phyloP scores from a whole-genome alignment of 2,329 filamentous ascomycete genomes.

The Fusarium tjaetaba region DNA sequence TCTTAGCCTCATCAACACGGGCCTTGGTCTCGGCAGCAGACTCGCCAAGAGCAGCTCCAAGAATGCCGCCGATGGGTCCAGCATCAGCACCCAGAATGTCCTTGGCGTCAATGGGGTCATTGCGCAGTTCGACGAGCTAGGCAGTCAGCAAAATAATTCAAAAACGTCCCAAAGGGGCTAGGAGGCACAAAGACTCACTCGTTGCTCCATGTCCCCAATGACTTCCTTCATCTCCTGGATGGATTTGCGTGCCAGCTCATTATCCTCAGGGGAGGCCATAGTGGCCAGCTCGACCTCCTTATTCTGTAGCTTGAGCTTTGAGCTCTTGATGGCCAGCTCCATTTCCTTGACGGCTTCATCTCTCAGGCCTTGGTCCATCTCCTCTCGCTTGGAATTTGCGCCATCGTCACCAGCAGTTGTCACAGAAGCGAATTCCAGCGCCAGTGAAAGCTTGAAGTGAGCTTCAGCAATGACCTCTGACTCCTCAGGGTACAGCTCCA shows the following conservation, averaged over 20 bases:
- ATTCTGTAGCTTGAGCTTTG: slow-evolving; percentile 74
- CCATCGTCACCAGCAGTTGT: slow-evolving; percentile 65
- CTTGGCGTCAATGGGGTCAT: slow-evolving; percentile 61
- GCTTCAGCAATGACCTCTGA: slow-evolving; percentile 91
- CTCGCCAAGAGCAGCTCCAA: slow-evolving; percentile 72
- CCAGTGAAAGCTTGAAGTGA: slow-evolving; percentile 95
- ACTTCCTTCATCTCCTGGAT: slow-evolving; percentile 82
- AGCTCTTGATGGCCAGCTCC: slow-evolving; percentile 78
- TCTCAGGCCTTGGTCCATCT: slow-evolving; percentile 74
- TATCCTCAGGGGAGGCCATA: slow-evolving; percentile 72
- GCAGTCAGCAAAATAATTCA: not conserved
- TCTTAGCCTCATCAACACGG: slow-evolving; percentile 76
- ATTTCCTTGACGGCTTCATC: slow-evolving; percentile 77
- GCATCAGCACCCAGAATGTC: slow-evolving; percentile 51
- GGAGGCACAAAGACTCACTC: slow-evolving; percentile 60
- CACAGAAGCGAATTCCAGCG: slow-evolving; percentile 91
- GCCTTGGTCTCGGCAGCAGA: slow-evolving; percentile 69
- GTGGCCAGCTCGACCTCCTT: slow-evolving; percentile 74
- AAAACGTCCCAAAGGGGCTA: not conserved
- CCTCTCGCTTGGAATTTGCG: slow-evolving; percentile 57
- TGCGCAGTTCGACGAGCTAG: slow-evolving; percentile 74
- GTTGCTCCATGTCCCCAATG: slow-evolving; percentile 79
- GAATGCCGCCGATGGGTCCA: slow-evolving; percentile 65
- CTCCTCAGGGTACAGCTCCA: slow-evolving; percentile 80
- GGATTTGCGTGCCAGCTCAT: slow-evolving; percentile 68